Percentiles rank a stretch among this genome's conserved stretches.
These are phyloP conservation scores for Coemansia sp. DNA, from an alignment of 192 early-diverging fungal genomes.

Conservation along the genomic window DNA sequence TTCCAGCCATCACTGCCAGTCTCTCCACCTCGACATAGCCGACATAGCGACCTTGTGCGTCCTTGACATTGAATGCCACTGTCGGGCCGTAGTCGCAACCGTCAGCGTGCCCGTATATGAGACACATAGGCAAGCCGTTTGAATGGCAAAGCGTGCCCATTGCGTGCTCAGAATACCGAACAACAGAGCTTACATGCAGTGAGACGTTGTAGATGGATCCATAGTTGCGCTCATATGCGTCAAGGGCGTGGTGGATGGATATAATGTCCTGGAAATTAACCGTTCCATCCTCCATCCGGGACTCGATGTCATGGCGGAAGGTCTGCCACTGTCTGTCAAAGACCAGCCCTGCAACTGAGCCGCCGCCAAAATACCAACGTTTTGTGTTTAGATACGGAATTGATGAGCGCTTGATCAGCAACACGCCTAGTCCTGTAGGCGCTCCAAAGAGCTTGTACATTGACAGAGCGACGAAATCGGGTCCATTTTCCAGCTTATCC, in stretches of 20 bases:
- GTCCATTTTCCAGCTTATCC: slow-evolving; percentile 37
- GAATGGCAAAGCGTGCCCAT: slow-evolving; percentile 58
- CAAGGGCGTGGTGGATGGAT: slow-evolving; percentile 69
- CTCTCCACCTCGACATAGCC: slow-evolving; percentile 66
- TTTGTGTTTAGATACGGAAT: slow-evolving; percentile 55
- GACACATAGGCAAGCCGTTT: slow-evolving; percentile 56
- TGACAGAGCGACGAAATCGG: slow-evolving; percentile 72
- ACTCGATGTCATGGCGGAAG: slow-evolving; percentile 50
- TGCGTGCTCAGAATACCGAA: slow-evolving; percentile 28
- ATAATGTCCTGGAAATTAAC: slow-evolving; percentile 73
- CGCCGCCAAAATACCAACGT: slow-evolving; percentile 78
- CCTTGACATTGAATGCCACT: slow-evolving; percentile 67
- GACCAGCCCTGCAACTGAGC: slow-evolving; percentile 64
- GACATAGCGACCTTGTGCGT: slow-evolving; percentile 58
- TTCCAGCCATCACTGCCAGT: slow-evolving; percentile 64
- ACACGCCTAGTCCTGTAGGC: slow-evolving; percentile 78
- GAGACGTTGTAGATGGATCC: slow-evolving; percentile 41
- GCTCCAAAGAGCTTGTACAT: slow-evolving; percentile 91
- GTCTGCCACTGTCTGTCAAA: slow-evolving; percentile 60
- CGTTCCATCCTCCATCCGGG: slow-evolving; percentile 75
- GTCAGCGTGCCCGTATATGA: slow-evolving; percentile 23
- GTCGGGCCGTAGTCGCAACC: slow-evolving; percentile 59
- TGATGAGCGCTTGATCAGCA: slow-evolving; percentile 62
- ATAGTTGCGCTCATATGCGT: slow-evolving; percentile 53
- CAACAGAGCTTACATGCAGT: slow-evolving; percentile 55